Conservation (phyloP, 164 flowering plant species). For the Echeveria elegans region DNA sequence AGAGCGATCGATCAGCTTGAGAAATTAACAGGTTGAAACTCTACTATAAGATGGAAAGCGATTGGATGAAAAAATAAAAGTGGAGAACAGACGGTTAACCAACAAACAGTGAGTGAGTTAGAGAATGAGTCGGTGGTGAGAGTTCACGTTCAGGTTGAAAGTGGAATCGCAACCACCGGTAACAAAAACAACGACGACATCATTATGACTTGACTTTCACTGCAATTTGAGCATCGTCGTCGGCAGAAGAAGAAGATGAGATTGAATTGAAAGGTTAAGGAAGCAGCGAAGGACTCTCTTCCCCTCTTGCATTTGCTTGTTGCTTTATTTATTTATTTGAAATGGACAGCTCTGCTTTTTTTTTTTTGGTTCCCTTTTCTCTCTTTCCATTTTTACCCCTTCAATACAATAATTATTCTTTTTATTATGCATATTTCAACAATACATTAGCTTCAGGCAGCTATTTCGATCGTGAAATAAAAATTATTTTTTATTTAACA, state of each 20-base stretch:
- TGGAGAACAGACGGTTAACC: background rate
- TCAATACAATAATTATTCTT: no score
- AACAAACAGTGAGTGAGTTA: background rate
- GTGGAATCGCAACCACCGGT: background rate
- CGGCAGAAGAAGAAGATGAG: background rate
- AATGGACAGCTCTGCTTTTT: background rate
- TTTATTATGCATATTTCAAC: background rate
- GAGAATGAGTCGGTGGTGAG: no score
- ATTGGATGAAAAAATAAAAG: background rate
- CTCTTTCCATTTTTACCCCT: background rate
- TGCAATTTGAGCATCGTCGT: background rate
- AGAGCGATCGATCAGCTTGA: background rate
- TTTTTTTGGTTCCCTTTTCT: no score
- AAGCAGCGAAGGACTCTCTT: background rate
- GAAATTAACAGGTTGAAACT: background rate
- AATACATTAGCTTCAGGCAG: no score
- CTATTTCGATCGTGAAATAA: no score
- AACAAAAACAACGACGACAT: background rate
- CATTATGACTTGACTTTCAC: background rate
- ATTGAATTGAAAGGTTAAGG: background rate
- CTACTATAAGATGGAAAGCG: background rate
- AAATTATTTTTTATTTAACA: no score
- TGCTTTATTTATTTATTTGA: background rate
- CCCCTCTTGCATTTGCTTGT: background rate
- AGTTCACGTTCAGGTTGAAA: no score